phyloP scores from a whole-genome alignment of 352 stramenopile species.

The Phytophthora constricta region DNA sequence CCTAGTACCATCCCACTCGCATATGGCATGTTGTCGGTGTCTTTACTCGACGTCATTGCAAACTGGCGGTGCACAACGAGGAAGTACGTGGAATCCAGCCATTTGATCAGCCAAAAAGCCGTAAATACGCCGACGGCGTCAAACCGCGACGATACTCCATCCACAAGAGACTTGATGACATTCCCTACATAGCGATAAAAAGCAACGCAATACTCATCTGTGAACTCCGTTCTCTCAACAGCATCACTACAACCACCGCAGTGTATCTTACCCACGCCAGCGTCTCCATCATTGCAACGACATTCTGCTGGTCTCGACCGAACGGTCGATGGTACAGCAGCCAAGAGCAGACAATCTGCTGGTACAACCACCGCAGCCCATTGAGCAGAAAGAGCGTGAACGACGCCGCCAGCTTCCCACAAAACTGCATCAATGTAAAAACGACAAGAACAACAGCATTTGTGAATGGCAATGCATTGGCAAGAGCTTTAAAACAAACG shows the following conservation, averaged over 20 bases:
- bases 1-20: conserved; percentile 35
- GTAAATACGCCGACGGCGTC: conserved; percentile 60
- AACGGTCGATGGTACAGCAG: conserved; percentile 38
- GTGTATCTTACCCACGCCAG: conserved; percentile 56
- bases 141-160: conserved; percentile 78
- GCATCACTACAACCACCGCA: background rate
- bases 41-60: background rate
- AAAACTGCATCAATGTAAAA: conserved; percentile 46
- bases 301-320: conserved; percentile 34
- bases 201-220: background rate
- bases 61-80: conserved; percentile 49
- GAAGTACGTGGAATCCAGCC: conserved; percentile 52
- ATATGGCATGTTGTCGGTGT: conserved; percentile 6
- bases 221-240: background rate
- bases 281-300: conserved; percentile 62
- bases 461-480: conserved; percentile 9
- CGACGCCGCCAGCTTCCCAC: conserved; percentile 62
- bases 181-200: conserved; percentile 38
- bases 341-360: conserved; percentile 50
- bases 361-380: conserved; percentile 56
- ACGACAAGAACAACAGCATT: background rate
- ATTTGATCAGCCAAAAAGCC: conserved; percentile 72
- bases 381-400: conserved; percentile 56
- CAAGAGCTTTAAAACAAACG: background rate
- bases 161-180: conserved; percentile 63